Percentiles rank a stretch among this genome's conserved stretches.
phyloP scores from a whole-genome alignment of 805 yeast species.

The Debaryomyces prosopidis region DNA sequence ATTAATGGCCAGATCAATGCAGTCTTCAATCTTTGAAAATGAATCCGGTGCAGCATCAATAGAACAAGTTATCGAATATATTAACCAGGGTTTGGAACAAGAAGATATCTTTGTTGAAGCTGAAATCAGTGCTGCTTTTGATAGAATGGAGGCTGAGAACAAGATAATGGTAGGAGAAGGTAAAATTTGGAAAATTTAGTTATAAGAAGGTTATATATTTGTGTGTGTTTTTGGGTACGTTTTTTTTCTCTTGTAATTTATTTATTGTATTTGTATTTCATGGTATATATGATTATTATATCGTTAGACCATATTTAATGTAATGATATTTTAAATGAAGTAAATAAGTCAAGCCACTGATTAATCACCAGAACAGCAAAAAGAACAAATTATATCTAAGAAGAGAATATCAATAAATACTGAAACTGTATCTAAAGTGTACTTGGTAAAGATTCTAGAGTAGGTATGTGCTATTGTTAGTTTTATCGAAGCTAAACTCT shows the following conservation, averaged over 20 bases:
- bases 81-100: conserved; percentile 38
- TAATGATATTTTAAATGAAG: neutral
- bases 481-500: too few relatives aligned
- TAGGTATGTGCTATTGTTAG: too few relatives aligned
- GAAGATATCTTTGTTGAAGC: conserved; percentile 34
- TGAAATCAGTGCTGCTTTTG: conserved; percentile 34
- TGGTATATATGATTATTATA: neutral
- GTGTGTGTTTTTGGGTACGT: neutral
- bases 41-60: conserved; percentile 31
- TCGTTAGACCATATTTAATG: neutral
- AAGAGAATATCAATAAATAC: too few relatives aligned
- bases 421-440: too few relatives aligned
- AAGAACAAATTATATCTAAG: too few relatives aligned
- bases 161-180: conserved; percentile 40
- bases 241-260: neutral
- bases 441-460: too few relatives aligned
- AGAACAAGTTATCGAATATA: conserved; percentile 29
- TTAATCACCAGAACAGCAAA: too few relatives aligned
- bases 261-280: neutral
- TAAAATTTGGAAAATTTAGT: conserved; percentile 37
- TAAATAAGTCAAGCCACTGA: too few relatives aligned
- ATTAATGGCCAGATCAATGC: conserved; percentile 30
- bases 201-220: neutral
- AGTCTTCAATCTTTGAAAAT: conserved; percentile 33
- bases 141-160: conserved; percentile 35